Evolutionary conservation across 1,284 basidiomycete genomes (phyloP).

Genomic region (Wallemia mellicola): DNA sequence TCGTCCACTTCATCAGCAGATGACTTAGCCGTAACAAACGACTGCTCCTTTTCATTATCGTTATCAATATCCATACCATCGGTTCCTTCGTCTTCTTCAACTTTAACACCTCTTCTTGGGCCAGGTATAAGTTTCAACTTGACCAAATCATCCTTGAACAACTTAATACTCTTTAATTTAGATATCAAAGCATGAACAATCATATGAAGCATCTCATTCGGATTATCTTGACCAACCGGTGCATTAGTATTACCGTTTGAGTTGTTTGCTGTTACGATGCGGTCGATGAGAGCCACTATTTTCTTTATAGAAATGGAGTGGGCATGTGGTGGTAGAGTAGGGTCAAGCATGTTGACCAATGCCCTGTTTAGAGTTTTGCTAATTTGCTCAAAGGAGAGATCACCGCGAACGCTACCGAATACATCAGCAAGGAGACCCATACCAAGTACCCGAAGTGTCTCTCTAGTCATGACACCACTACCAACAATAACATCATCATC

Average conservation of each 20-base stretch:
- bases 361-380: conserved; percentile 56
- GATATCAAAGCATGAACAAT: conserved; percentile 65
- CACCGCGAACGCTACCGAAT: conserved; percentile 64
- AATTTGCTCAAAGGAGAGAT: conserved; percentile 51
- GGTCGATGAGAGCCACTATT: conserved; percentile 3
- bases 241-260: too few relatives aligned
- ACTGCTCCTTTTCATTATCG: conserved; percentile 2
- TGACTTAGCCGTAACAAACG: too few relatives aligned
- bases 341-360: conserved; percentile 66
- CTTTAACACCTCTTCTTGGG: conserved; percentile 4
- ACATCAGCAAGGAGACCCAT: conserved; percentile 79
- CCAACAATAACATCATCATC: conserved; percentile 81
- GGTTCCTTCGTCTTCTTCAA: too few relatives aligned
- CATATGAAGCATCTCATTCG: conserved; percentile 33
- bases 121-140: conserved; percentile 4
- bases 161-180: conserved; percentile 45
- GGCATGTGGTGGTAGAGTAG: conserved; percentile 42
- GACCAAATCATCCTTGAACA: background rate
- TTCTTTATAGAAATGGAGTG: conserved; percentile 19
- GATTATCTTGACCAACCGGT: conserved; percentile 16
- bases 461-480: conserved; percentile 40
- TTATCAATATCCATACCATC: background rate
- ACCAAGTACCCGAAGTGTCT: conserved; percentile 52
- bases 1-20: conserved; percentile 7
- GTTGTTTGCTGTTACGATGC: conserved; percentile 22